Evolutionary conservation across 2,329 filamentous ascomycete species (phyloP), one percentile per base, ranked within the genome.

Genomic region (Colletotrichum tofieldiae): DNA sequence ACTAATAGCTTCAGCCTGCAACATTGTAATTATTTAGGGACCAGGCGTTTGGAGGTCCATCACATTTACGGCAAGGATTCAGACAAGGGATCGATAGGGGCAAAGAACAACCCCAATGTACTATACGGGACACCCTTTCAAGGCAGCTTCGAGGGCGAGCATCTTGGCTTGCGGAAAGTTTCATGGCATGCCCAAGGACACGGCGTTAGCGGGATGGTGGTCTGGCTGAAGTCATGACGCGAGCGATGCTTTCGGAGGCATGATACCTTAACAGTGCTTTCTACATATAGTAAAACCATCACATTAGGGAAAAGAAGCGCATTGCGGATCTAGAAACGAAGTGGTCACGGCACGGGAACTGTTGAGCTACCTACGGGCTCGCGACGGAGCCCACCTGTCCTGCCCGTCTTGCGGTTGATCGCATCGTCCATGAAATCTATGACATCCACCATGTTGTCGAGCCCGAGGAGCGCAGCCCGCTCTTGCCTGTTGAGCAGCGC

Each of bases 371-470:
- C 61, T 71, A 20, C 9, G 2, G 56, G n/a, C 32, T 67, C 65
- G n/a, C 72, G 60, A 35, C 41, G 32, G 12, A 74, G 20, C 26
- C 72, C 73, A 23, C 60, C 68, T 18, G 62, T 37, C 32, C 71
- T 74, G 14, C 75, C 73, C 8, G 61, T 74, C 45, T 73, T 71
- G n/a, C 60, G 75, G 65, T 80, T 81, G 56, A 84, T 83, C 72
- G 84, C 85, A 37, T 84, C 85, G 74, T 92, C 89, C 67, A 92
- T 79, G 73, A 87, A 91, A 76, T 92, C 90, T 11, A 92, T 79
- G 60, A 92, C 77, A 58, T 91, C 89, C 52, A 89, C 79, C 81
- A 90, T 89, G 69, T 86, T 86, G 14, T 79, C 81, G 74, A 87
- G 83, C 61, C 81, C 84, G 66, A 86, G 84, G 77, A 93, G 79